These are phyloP conservation scores for Aureobasidium sp. DNA, from an alignment of 2,329 filamentous ascomycete species.

Conservation along the genomic window DNA sequence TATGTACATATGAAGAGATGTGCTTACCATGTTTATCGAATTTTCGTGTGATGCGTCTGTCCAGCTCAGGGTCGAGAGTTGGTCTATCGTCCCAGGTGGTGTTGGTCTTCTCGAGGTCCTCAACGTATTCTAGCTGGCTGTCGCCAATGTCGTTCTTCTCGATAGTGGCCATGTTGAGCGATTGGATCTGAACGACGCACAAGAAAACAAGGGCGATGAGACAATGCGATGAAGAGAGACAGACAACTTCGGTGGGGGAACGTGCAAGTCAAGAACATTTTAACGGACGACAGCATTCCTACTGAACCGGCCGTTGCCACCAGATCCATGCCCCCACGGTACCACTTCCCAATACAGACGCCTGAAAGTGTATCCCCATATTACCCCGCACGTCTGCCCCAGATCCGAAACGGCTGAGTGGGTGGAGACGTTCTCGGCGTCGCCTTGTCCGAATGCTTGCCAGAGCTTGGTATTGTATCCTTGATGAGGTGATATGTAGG, in stretches of 20 bases:
- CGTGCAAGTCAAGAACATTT: background rate
- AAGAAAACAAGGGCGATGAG: background rate
- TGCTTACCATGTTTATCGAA: slow-evolving; percentile 33
- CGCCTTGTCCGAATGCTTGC: slow-evolving; percentile 6
- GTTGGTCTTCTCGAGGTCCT: slow-evolving; percentile 18
- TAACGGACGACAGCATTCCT: background rate
- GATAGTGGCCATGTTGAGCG: background rate
- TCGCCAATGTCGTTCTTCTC: background rate
- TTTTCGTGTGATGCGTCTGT: slow-evolving; percentile 34
- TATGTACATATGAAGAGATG: background rate
- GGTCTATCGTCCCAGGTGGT: slow-evolving; percentile 18
- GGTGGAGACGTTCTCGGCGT: background rate
- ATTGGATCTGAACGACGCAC: background rate
- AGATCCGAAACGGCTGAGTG: background rate
- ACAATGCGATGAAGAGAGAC: background rate
- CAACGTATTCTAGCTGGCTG: slow-evolving; percentile 14
- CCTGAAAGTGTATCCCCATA: background rate
- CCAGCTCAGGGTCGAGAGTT: slow-evolving; percentile 20
- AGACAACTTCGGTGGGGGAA: background rate
- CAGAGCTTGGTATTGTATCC: background rate
- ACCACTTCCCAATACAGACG: background rate
- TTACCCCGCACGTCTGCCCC: background rate
- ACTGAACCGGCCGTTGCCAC: background rate
- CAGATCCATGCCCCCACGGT: background rate
- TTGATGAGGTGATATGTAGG: too few relatives aligned